Conservation (phyloP, 176 grass and related monocot genomes). For the Leersia perrieri region DNA sequence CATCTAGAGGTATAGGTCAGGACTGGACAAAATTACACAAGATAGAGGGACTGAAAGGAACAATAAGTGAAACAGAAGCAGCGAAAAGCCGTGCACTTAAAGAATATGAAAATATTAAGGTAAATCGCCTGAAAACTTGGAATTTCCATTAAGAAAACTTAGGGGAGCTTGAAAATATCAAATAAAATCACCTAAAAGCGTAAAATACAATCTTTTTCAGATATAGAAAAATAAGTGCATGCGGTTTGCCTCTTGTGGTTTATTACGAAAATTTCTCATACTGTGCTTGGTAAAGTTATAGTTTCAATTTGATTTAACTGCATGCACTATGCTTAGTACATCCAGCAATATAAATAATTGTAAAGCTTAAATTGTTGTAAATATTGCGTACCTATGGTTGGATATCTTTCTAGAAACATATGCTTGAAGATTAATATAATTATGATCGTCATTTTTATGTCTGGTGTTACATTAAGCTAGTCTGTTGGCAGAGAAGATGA, state of each 20-base stretch:
- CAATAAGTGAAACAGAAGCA: constrained; percentile 70
- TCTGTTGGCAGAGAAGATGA: not conserved
- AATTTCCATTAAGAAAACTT: constrained; percentile 4
- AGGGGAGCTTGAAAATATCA: not conserved
- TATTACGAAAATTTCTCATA: not conserved
- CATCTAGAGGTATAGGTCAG: constrained; percentile 52
- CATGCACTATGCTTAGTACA: not conserved
- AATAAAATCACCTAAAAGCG: not conserved
- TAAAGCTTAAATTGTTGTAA: constrained; percentile 6
- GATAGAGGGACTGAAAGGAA: constrained; percentile 79
- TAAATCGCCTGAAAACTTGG: constrained; percentile 26
- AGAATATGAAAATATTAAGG: constrained; percentile 92
- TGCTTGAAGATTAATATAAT: constrained; percentile 18
- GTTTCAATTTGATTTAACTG: not conserved
- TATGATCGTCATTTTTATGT: not conserved
- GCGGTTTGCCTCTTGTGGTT: not conserved
- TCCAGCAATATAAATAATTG: not conserved
- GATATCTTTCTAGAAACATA: not conserved
- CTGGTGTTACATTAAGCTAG: not conserved
- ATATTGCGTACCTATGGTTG: not conserved
- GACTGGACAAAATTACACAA: constrained; percentile 66
- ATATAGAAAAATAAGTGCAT: not conserved
- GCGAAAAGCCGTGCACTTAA: constrained; percentile 66
- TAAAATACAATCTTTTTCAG: not conserved
- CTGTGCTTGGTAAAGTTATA: constrained; percentile 6